Percentiles rank a stretch among this genome's conserved stretches.
Evolutionary conservation across 805 yeast genomes (phyloP).

Genomic region (Starmera amethionina): DNA sequence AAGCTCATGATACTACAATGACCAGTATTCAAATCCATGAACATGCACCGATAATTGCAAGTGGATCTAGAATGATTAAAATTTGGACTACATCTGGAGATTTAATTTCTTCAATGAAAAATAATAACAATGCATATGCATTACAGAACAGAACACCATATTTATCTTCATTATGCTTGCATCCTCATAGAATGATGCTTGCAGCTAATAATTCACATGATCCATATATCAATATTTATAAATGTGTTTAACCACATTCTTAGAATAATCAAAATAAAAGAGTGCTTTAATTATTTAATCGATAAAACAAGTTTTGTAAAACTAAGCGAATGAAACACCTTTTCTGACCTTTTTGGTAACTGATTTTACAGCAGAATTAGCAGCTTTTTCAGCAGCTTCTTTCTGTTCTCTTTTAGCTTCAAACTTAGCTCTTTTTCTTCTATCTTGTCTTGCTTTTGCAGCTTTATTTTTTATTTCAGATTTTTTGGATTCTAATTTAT

Average conservation of each 20-base stretch:
- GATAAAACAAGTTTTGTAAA: not conserved
- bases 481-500: conserved; percentile 68
- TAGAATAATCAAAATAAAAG: too few relatives aligned
- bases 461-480: conserved; percentile 67
- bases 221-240: conserved; percentile 55
- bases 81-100: conserved; percentile 86
- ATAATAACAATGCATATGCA: conserved; percentile 25
- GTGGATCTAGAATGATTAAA: conserved; percentile 73
- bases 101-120: conserved; percentile 46
- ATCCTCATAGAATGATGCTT: conserved; percentile 91
- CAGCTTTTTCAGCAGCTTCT: conserved; percentile 5
- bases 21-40: conserved; percentile 81
- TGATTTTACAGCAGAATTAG: conserved; percentile 9
- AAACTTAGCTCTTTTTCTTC: conserved; percentile 45
- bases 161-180: conserved; percentile 62
- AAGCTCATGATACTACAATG: conserved; percentile 37
- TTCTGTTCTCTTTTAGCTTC: conserved; percentile 10
- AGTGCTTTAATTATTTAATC: not conserved
- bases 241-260: conserved; percentile 28
- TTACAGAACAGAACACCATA: conserved; percentile 27
- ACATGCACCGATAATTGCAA: conserved; percentile 90
- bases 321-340: conserved; percentile 39
- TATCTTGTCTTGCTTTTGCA: conserved; percentile 53
- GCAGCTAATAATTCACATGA: conserved; percentile 81
- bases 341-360: conserved; percentile 25